phyloP scores from a whole-genome alignment of 169 alveolate species.

The Plasmodium chabaudi region DNA sequence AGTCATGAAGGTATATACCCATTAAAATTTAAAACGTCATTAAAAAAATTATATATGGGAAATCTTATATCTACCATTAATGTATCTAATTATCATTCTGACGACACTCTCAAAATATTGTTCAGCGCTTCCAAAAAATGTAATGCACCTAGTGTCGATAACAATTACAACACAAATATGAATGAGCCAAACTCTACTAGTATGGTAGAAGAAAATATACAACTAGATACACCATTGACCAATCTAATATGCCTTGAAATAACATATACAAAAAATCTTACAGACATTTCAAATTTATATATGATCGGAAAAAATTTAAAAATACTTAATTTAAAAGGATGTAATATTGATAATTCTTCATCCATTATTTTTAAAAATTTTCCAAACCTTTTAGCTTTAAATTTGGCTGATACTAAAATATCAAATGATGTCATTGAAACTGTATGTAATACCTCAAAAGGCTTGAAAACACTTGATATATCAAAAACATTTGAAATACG shows the following conservation, averaged over 20 bases:
- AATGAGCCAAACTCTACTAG: neutral
- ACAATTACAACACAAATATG: neutral
- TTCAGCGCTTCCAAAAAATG: neutral
- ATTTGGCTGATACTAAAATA: conserved; percentile 55
- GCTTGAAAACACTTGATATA: conserved; percentile 29
- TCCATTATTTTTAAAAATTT: conserved; percentile 21
- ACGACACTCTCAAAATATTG: conserved; percentile 25
- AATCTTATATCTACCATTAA: conserved; percentile 17
- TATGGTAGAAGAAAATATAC: neutral
- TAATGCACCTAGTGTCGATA: neutral
- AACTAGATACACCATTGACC: conserved; percentile 6
- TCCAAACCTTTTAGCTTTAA: conserved; percentile 44
- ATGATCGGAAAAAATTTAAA: conserved; percentile 41
- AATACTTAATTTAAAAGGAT: conserved; percentile 37
- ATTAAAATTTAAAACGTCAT: conserved; percentile 16
- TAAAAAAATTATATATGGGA: conserved; percentile 47
- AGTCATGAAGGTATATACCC: conserved; percentile 64
- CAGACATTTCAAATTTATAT: conserved; percentile 38
- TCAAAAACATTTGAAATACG: conserved; percentile 40
- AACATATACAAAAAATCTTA: conserved; percentile 30
- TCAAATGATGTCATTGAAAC: conserved; percentile 31
- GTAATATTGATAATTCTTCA: conserved; percentile 39
- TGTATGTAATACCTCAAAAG: conserved; percentile 1
- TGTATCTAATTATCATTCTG: conserved; percentile 41
- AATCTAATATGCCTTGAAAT: conserved; percentile 36